These are phyloP conservation scores for Rhizopogon salebrosus DNA, from an alignment of 768 basidiomycete species.

Conservation along the genomic window DNA sequence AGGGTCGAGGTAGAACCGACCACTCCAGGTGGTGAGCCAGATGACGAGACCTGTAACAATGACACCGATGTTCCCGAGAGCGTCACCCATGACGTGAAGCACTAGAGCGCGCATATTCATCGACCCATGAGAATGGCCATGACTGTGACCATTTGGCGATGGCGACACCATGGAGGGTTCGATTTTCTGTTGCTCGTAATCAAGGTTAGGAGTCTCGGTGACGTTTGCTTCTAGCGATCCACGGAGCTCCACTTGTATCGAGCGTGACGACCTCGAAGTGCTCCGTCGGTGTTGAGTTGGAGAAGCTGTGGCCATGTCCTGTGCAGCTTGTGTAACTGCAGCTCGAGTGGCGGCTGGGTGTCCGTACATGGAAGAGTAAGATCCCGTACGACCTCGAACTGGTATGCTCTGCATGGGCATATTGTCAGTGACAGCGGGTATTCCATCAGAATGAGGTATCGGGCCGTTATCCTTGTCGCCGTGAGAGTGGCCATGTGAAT, in stretches of 20 bases:
- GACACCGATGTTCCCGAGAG: constrained; percentile 95
- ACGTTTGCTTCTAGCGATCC: background rate
- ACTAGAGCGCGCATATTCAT: constrained; percentile 98
- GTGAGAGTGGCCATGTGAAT: constrained; percentile 54
- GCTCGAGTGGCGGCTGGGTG: constrained; percentile 70
- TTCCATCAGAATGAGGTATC: constrained; percentile 37
- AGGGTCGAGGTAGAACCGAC: constrained; percentile 91
- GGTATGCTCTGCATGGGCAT: constrained; percentile 19
- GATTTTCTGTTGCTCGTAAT: constrained; percentile 41
- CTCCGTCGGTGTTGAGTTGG: constrained; percentile 4
- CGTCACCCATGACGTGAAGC: constrained; percentile 93
- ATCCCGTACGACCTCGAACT: constrained; percentile 32
- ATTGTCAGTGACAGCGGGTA: constrained; percentile 24
- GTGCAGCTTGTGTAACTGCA: constrained; percentile 74
- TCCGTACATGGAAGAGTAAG: constrained; percentile 65
- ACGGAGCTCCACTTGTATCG: background rate
- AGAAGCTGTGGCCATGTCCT: constrained; percentile 53
- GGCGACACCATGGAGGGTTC: constrained; percentile 6
- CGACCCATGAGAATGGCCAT: constrained; percentile 47
- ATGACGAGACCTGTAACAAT: constrained; percentile 94
- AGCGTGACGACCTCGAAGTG: constrained; percentile 21
- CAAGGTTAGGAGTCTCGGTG: background rate
- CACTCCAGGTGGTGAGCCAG: constrained; percentile 80
- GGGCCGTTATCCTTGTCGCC: constrained; percentile 33
- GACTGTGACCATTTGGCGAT: constrained; percentile 14